These are phyloP conservation scores for Diaporthe velutina DNA, from an alignment of 2,329 filamentous ascomycete genomes.

Conservation along the genomic window DNA sequence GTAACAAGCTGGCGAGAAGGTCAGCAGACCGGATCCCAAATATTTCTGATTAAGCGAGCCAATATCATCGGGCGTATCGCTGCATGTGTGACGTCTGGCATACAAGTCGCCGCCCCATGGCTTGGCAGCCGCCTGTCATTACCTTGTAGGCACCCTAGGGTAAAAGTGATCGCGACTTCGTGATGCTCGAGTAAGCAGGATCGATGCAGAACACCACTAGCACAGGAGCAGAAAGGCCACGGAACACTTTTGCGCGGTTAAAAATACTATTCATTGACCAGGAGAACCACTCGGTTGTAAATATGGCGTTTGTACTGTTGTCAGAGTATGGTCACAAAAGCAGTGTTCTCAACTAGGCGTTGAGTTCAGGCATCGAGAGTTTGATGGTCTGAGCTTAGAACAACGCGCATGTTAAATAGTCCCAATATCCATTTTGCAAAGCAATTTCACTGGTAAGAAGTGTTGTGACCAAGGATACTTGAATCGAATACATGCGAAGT, in stretches of 20 bases:
- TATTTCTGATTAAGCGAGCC: not conserved
- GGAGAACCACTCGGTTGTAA: not conserved
- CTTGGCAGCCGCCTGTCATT: too few species aligned
- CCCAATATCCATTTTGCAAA: not conserved
- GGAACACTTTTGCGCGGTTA: not conserved
- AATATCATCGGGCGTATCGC: too few species aligned
- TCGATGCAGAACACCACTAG: too few species aligned
- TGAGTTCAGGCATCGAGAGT: not conserved
- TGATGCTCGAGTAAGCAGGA: not conserved
- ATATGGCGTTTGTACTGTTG: not conserved
- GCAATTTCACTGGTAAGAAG: not conserved
- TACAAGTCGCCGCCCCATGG: too few species aligned
- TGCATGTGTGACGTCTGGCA: not conserved
- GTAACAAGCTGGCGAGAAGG: not conserved
- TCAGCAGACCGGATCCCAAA: not conserved
- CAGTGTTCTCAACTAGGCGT: not conserved
- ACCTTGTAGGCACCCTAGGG: too few species aligned
- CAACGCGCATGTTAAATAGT: not conserved
- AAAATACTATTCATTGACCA: not conserved
- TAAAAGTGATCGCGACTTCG: not conserved
- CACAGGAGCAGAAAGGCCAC: too few species aligned
- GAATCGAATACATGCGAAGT: not conserved
- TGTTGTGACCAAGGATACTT: not conserved
- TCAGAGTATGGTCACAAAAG: not conserved
- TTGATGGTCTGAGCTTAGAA: not conserved